These are phyloP conservation scores for Thamnidium elegans DNA, from an alignment of 192 early-diverging fungal species.

Conservation along the genomic window DNA sequence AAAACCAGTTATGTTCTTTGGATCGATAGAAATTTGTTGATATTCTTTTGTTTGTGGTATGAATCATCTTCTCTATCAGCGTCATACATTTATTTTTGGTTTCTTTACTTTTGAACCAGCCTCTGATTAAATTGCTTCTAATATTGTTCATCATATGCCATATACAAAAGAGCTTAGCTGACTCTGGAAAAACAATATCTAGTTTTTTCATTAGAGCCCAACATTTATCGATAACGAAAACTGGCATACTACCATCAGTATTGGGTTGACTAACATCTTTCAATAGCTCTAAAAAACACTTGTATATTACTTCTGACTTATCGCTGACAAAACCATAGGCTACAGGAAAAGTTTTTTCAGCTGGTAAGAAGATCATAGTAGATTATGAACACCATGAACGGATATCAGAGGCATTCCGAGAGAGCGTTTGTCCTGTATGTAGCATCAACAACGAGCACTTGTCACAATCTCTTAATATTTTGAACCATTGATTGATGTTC, in stretches of 20 bases:
- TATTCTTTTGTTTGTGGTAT: constrained; percentile 4
- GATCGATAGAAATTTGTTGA: background rate
- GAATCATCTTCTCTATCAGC: no score
- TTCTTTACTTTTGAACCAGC: constrained; percentile 3
- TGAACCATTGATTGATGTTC: background rate
- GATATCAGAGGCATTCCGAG: constrained; percentile 2
- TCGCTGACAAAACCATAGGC: constrained; percentile 2
- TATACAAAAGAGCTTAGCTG: background rate
- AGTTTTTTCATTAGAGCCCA: constrained; percentile 2
- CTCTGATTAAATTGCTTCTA: constrained; percentile 1
- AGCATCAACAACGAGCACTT: background rate
- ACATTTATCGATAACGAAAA: background rate
- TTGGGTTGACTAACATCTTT: constrained; percentile 2
- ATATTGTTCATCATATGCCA: constrained; percentile 4
- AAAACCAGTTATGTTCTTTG: constrained; percentile 4
- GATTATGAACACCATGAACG: constrained; percentile 2
- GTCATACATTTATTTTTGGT: constrained; percentile 2
- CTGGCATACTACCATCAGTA: constrained; percentile 2
- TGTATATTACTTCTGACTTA: background rate
- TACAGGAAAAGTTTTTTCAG: background rate
- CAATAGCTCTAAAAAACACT: background rate
- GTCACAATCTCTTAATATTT: constrained; percentile 3
- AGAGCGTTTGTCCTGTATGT: background rate
- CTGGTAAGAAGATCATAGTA: background rate
- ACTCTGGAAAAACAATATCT: constrained; percentile 1